Base-by-base conservation (phyloP, 2,329 filamentous ascomycete genomes). In the Cladosporium sp. region DNA sequence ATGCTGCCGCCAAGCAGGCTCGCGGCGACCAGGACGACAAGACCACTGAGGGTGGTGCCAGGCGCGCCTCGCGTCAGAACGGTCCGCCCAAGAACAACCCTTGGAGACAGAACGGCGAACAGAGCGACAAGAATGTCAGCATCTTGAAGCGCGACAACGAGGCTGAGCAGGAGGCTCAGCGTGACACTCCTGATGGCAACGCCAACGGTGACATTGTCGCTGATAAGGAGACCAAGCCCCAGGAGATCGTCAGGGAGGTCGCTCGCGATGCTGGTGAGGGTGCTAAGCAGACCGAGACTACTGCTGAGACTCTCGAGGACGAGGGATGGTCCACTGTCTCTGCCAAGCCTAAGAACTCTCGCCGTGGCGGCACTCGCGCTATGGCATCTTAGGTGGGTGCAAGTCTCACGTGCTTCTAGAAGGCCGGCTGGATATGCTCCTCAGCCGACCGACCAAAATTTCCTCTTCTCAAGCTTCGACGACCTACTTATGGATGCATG, bases 1-100 rank as follows among this genome's bases (percentile, higher is more conserved):
- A 90, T 72, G 84, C 87, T 59, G 84, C 83, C n/a, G 80, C 85
- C 28, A 88, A 88, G 77, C 84, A 86, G 67, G 84, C 70, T 14
- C 72, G 73, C 53, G 72, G 69, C 16, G 73, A 75, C 10, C 72
- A 73, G 52, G 74, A 70, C 14, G 73, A 75, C 21, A 70, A 83
- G 44, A 82, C 80, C 10, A 50, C 65, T 5, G 66, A 68, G 44
- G 67, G 69, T 29, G 69, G 66, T 50, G 65, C 69, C 28, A 71
- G 72, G 33, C 69, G 72, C 8, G 67, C 67, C 37, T 72, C 72
- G 26, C 67, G 70, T 44, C 72, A 72, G 50, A 69, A 68, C 61
- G 65, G 69, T 29, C 69, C 70, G 61, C 69, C 72, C 26, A 72
- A 71, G 73, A 78, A 68, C 68, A 76, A 78, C 44, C 63, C 63